Evolutionary conservation across 1,139 yeast genomes (phyloP), one percentile per base, ranked within the genome.

Genomic region (Debaryomyces udenii): DNA sequence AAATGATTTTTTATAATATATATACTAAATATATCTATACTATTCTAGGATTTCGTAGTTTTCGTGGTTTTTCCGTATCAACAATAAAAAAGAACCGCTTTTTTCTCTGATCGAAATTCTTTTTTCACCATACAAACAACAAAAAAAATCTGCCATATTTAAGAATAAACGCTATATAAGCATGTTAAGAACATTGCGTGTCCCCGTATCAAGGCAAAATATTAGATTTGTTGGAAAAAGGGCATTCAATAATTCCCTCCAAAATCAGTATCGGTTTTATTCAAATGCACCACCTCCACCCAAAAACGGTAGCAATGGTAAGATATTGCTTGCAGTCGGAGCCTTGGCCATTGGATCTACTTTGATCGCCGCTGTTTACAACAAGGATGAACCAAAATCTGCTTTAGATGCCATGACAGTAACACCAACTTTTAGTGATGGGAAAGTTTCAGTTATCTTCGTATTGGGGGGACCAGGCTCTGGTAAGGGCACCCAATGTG

Each of bases 401-500:
- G 73, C 79, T 7, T 48, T 77, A 35, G 84, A 79, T 50, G 22
- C 31, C 11, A 18, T 18, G 26, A 14, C 29, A 6, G n/a, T 26
- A 30, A 14, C 26, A 38, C 46, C 51, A 3, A 80, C 84, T 0
- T 86, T 86, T 57, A 62, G 77, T 4, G 74, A 75, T 3, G 83
- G 81, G 30, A 80, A 83, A 43, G 79, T 87, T 24, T 80, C 87
- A 24, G 96, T 93, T 6, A 76, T 93, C 22, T 93, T 88, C 61
- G 96, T 93, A 6, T 78, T 93, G 29, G 96, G 96, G 26, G 89
- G 91, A 2, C 91, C 91, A 3, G 97, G 99, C 11, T 85, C 96
- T 13, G 99, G 99, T 31, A 93, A 93, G 61, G 99, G 99, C 43
- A 93, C 99, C 2, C 99, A 93, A 66, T 89, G 97, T 69, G 86